Base-by-base conservation (phyloP, 2,329 filamentous ascomycete genomes). In the Gaeumannomyces tritici region DNA sequence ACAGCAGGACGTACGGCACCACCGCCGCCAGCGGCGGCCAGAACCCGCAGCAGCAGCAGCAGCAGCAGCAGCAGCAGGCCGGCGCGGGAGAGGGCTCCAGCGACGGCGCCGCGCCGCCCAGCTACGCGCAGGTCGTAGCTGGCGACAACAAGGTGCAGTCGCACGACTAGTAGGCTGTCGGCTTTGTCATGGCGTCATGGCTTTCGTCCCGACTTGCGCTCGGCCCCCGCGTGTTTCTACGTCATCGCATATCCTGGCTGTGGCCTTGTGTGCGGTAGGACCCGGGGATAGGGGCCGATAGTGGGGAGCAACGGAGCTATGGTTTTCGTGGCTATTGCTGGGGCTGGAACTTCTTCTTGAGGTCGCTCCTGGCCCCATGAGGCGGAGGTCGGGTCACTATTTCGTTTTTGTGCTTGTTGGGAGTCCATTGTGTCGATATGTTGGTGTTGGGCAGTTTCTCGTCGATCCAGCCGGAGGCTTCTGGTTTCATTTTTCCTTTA, bases 141-240 rank as follows among this genome's bases (percentile, higher is more conserved):
- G 92, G 91, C 1, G 93, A 98, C 72, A 78, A 97, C 76, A 98
- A 98, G 83, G 81, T 97, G 60, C 95, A 98, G 81, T 81, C 75
- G 24, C 79, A 82, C 63, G 82, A 86, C 64, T 86, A 80, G 27
- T 86, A 80, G 27, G 57, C n/a, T 9, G 8, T 2, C n/a, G n/a
- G 18, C 15, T 11, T 26, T 13, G 35, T 35, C 24, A n/a, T 28
- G 18, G 6, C 26, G 21, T 11, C 15, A 7, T 21, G 33, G 57
- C 15, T 11, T 21, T 60, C 26, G 12, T 18, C 28, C 55, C 55
- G 35, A 51, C 42, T 51, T 9, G 42, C 42, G 42, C 4, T 51
- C 42, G 9, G n/a, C 42, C 4, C 42, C 42, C n/a, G 11, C 42
- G 21, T n/a, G 42, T 24, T 51, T 18, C 21, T 51, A 51, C 21